Base-by-base conservation (phyloP, 1,284 basidiomycete species). In the Ceratobasidium sp. region DNA sequence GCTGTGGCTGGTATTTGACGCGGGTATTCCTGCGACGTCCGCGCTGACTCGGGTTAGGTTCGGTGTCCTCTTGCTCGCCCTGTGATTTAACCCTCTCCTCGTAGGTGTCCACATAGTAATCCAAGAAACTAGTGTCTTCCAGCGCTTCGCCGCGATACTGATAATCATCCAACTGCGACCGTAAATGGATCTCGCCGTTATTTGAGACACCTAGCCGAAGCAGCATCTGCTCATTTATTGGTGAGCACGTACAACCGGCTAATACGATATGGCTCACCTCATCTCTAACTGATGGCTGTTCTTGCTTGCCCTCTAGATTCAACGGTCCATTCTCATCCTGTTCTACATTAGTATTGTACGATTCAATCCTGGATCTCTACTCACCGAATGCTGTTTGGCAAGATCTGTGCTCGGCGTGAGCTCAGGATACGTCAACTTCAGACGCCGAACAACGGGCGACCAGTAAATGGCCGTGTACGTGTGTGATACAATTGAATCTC, bases 61-160 rank as follows among this genome's bases (percentile, higher is more conserved):
- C 32, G 16, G 44, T n/a, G n/a, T 11, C n/a, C 44, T 46, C n/a
- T 46, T 46, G 11, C 44, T 46, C n/a, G 44, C 44, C n/a, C 44
- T 46, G 44, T 46, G 11, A 11, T n/a, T 28, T 14, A 30, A 21
- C 32, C 16, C n/a, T 5, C 49, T 52, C 49, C n/a, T 61, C 58
- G n/a, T 44, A 43, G 4, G 38, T 61, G 4, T 44, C n/a, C n/a
- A 61, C 58, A 16, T 43, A 43, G 21, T 61, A 61, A 43, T 61
- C 58, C 6, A 61, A n/a, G 23, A 61, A 41, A 38, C 23, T 61
- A 11, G 9, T 13, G 21, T 44, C 6, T 9, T 26, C 21, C 1
- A 44, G 23, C 38, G 41, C 18, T 23, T 4, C 11, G 2, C 35
- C 58, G 2, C 58, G 58, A 38, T 21, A 61, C 14, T 23, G 9